A percentile compares a stretch with the other conserved stretches of the same genome.
Evolutionary conservation across 345 rosid species (phyloP).

Genomic region (Barbarea vulgaris): DNA sequence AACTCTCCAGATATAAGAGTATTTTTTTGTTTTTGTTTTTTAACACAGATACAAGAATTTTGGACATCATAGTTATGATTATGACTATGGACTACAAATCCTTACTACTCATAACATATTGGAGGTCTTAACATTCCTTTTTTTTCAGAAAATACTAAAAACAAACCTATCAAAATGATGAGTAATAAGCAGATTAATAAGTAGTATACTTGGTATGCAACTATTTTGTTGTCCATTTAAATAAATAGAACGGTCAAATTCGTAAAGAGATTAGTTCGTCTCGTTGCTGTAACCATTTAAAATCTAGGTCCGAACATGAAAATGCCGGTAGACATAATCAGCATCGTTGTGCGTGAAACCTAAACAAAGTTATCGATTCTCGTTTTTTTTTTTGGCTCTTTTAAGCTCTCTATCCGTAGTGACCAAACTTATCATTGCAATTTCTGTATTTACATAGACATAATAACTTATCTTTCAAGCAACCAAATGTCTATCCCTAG

Average conservation of each 20-base stretch:
- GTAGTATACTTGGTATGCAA: background rate
- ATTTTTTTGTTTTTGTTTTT: background rate
- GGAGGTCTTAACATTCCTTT: background rate
- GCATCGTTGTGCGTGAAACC: constrained; percentile 15
- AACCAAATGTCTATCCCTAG: constrained; percentile 31
- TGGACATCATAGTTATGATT: too few species aligned
- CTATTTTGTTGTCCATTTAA: background rate
- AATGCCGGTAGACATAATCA: constrained; percentile 2
- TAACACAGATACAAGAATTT: too few species aligned
- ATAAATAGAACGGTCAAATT: background rate
- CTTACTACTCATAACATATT: too few species aligned
- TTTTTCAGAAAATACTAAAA: too few species aligned
- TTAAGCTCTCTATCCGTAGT: constrained; percentile 3
- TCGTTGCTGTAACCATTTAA: background rate
- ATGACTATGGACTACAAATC: background rate
- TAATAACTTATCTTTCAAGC: constrained; percentile 37
- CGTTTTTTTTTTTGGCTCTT: constrained; percentile 16
- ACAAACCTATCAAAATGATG: too few species aligned
- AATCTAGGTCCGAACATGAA: background rate
- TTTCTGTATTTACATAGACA: constrained; percentile 32
- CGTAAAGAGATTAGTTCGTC: background rate
- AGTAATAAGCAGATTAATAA: too few species aligned
- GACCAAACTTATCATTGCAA: constrained; percentile 32
- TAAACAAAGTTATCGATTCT: constrained; percentile 32
- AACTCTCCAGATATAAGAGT: background rate